These are phyloP conservation scores for Neurospora pannonica DNA, from an alignment of 495 filamentous ascomycete species.

Conservation along the genomic window DNA sequence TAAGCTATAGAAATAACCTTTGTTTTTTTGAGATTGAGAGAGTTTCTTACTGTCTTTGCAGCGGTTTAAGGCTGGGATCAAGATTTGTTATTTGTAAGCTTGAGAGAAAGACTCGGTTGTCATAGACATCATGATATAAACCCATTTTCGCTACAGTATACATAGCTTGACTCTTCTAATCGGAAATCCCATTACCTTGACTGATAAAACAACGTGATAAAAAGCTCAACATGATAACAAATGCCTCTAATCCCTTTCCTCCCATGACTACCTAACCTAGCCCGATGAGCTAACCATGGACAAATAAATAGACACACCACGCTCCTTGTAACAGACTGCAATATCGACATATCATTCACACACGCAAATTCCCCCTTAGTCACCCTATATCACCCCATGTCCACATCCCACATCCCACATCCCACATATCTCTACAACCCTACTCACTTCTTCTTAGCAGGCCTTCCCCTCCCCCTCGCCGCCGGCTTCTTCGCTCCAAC, in stretches of 20 bases:
- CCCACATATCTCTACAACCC: background rate
- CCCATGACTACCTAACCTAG: background rate
- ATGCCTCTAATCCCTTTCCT: background rate
- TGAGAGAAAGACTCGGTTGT: background rate
- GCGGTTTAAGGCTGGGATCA: background rate
- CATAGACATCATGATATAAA: slow-evolving; percentile 1
- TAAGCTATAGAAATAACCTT: background rate
- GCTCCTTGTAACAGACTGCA: background rate
- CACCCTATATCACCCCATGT: background rate
- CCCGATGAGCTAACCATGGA: background rate
- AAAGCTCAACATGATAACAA: background rate
- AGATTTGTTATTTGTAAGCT: background rate
- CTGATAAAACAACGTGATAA: background rate
- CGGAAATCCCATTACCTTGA: background rate
- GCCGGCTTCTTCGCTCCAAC: slow-evolving; percentile 6
- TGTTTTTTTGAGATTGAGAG: background rate
- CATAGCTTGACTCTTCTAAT: background rate
- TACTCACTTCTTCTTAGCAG: background rate
- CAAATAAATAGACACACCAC: background rate
- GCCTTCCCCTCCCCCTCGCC: slow-evolving; percentile 13
- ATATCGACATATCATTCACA: no score
- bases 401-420: background rate
- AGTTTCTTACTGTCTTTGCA: background rate
- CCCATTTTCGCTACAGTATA: slow-evolving; percentile 6
- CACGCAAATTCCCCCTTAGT: background rate